Conservation (phyloP, 2,329 filamentous ascomycete species). For the Ceratocystis lukuohia region DNA sequence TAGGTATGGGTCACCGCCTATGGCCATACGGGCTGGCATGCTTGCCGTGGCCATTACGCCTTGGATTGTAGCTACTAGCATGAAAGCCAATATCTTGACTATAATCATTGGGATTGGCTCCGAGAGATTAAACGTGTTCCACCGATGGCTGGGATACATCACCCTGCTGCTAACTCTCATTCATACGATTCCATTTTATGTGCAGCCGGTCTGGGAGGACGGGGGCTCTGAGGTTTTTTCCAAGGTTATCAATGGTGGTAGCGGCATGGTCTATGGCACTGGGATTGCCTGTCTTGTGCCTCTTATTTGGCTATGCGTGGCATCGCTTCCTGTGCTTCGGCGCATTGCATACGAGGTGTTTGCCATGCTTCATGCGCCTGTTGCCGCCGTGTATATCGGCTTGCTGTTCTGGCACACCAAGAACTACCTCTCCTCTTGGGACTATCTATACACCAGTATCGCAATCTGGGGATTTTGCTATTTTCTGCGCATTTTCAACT, state of each 20-base stretch:
- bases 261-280: constrained; percentile 68
- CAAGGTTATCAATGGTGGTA: constrained; percentile 50
- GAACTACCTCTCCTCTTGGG: constrained; percentile 82
- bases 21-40: constrained; percentile 83
- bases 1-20: constrained; percentile 69
- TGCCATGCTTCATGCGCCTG: constrained; percentile 66
- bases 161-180: constrained; percentile 71
- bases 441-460: constrained; percentile 70
- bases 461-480: constrained; percentile 70
- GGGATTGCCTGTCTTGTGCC: constrained; percentile 73
- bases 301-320: constrained; percentile 67
- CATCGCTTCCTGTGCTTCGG: constrained; percentile 67
- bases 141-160: constrained; percentile 82
- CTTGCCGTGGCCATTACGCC: constrained; percentile 80
- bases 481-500: constrained; percentile 59
- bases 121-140: constrained; percentile 81
- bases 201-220: constrained; percentile 76
- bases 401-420: constrained; percentile 93
- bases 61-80: constrained; percentile 81
- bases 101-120: constrained; percentile 81
- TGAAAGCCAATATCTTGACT: constrained; percentile 79
- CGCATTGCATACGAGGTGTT: constrained; percentile 76
- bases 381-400: constrained; percentile 65
- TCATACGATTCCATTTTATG: constrained; percentile 78
- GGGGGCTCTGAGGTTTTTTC: constrained; percentile 58